A percentile compares a stretch with the other conserved stretches of the same genome.
phyloP scores from a whole-genome alignment of 2,329 filamentous ascomycete genomes.

The Zymoseptoria brevis region DNA sequence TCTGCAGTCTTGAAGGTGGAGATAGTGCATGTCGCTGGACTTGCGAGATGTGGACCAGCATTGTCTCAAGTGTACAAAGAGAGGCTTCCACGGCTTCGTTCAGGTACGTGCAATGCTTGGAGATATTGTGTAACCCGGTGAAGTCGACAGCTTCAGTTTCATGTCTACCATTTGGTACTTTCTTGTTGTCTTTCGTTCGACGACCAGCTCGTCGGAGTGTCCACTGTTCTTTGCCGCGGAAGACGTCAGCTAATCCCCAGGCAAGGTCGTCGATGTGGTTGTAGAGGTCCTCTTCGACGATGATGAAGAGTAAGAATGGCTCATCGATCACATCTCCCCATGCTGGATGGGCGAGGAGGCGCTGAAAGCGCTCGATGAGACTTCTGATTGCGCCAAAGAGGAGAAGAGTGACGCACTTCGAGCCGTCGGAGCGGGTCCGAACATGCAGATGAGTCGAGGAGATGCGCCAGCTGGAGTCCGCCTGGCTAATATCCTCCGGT shows the following conservation, averaged over 20 bases:
- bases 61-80: slow-evolving; percentile 21
- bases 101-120: slow-evolving; percentile 33
- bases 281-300: slow-evolving; percentile 29
- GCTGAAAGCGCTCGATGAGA: background rate
- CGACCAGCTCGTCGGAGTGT: slow-evolving; percentile 15
- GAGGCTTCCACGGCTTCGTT: slow-evolving; percentile 30
- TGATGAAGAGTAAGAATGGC: slow-evolving; percentile 27
- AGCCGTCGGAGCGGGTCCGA: slow-evolving; percentile 2
- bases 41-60: slow-evolving; percentile 15
- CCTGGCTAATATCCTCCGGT: background rate
- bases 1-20: slow-evolving; percentile 2
- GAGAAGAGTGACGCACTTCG: slow-evolving; percentile 5
- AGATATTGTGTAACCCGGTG: slow-evolving; percentile 31
- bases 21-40: slow-evolving; percentile 8
- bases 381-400: background rate
- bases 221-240: slow-evolving; percentile 26
- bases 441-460: slow-evolving; percentile 2
- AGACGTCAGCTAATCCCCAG: slow-evolving; percentile 26
- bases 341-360: background rate
- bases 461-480: background rate
- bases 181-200: slow-evolving; percentile 12
- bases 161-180: slow-evolving; percentile 9
- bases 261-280: slow-evolving; percentile 24
- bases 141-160: slow-evolving; percentile 20
- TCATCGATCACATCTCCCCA: slow-evolving; percentile 21